phyloP scores from a whole-genome alignment of 371 early-diverging fungal species.

The Mycotypha africana region DNA sequence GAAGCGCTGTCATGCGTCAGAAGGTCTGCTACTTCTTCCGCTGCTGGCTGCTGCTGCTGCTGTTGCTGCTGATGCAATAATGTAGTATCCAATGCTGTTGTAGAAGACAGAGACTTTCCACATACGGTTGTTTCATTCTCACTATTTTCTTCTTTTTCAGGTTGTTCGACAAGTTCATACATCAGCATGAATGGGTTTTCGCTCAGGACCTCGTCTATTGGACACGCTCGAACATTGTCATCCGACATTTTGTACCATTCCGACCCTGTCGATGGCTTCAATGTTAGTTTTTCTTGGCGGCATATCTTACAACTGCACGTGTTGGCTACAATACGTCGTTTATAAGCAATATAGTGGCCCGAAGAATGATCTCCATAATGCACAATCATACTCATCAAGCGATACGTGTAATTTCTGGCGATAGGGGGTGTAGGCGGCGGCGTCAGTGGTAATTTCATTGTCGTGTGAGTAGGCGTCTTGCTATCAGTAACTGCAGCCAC shows the following conservation, averaged over 20 bases:
- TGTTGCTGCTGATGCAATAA: too few relatives aligned
- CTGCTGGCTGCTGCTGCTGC: background rate
- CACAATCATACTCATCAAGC: slow-evolving; percentile 70
- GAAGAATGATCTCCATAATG: slow-evolving; percentile 83
- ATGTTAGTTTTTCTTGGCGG: background rate
- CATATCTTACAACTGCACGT: slow-evolving; percentile 17
- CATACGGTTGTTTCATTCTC: background rate
- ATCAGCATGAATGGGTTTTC: slow-evolving; percentile 83
- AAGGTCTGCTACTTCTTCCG: too few relatives aligned
- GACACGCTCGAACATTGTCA: slow-evolving; percentile 64
- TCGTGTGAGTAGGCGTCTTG: slow-evolving; percentile 8
- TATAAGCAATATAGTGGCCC: slow-evolving; percentile 85
- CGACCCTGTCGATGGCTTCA: slow-evolving; percentile 7
- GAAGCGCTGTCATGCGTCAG: too few relatives aligned
- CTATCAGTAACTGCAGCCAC: slow-evolving; percentile 40
- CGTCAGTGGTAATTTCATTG: too few relatives aligned
- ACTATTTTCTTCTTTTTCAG: background rate
- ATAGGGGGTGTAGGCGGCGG: background rate
- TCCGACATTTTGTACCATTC: slow-evolving; percentile 72
- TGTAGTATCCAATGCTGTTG: background rate
- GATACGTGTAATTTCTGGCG: slow-evolving; percentile 52
- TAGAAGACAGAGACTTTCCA: too few relatives aligned
- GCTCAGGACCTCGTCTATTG: slow-evolving; percentile 50
- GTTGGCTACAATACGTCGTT: slow-evolving; percentile 46
- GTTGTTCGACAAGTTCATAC: slow-evolving; percentile 51